Evolutionary conservation across 2,329 filamentous ascomycete species (phyloP), one percentile per base, ranked within the genome.

Genomic region (Stagonosporopsis rhizophila): DNA sequence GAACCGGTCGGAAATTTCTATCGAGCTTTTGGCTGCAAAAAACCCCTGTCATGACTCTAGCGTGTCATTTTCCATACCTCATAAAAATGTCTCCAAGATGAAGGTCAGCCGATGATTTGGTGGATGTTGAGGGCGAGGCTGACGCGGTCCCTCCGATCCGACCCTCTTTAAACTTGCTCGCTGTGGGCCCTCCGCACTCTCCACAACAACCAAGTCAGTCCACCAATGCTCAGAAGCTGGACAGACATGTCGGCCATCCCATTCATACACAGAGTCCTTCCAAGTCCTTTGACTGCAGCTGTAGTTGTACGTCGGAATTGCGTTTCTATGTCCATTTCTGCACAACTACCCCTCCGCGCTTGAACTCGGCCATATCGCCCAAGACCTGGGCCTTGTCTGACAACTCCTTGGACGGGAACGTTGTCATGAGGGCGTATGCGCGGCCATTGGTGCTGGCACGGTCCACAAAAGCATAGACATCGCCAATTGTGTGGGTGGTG

Each of bases 381-480:
- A 80, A 66, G 52, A 71, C 78, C 61, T 72, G 75, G 42, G 72
- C 67, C 75, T 87, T 88, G 68, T 95, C 89, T 2, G 83, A 87
- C 61, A 94, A 84, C 50, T 94, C 89, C 77, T 91, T 92, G 69
- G 86, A 91, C 4, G 91, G 91, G 75, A 95, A 95, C 0, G 90
- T 94, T 0, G 91, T 95, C 61, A 89, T 89, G 39, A 96, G 79
- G 2, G 91, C 88, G 82, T 89, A 95, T 4, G 82, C 67, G n/a
- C 90, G 78, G 45, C 84, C 83, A 6, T 82, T 82, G 0, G 86
- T 73, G 23, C 84, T 87, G 0, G 89, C 83, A n/a, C 83, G 81
- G 56, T 85, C 79, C 58, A 94, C 85, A 67, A 94, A 94, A 8
- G 82, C 80, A 74, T 95, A 94, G 8, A 96, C 83, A 62, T 94